phyloP scores from a whole-genome alignment of 2,329 filamentous ascomycete genomes.

The Erysiphe pulchra region DNA sequence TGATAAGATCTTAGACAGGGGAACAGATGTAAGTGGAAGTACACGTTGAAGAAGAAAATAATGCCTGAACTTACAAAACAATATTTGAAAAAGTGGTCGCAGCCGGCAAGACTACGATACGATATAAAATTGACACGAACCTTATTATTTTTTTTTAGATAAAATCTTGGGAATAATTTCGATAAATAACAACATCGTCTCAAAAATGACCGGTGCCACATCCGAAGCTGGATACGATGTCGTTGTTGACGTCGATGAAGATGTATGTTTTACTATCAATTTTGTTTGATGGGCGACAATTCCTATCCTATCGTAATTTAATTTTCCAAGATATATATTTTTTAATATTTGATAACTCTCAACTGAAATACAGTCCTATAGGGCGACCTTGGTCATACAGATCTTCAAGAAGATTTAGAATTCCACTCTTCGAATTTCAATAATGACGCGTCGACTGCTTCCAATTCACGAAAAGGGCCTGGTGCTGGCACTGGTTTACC shows the following conservation, averaged over 20 bases:
- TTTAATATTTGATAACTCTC: background rate
- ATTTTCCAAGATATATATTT: background rate
- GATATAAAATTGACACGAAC: no score
- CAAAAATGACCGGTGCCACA: slow-evolving; percentile 18
- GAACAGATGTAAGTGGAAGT: no score
- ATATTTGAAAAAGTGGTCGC: no score
- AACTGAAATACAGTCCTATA: slow-evolving; percentile 16
- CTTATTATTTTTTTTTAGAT: no score
- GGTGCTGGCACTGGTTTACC: slow-evolving; percentile 22
- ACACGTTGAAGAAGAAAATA: no score
- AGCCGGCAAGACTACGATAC: no score
- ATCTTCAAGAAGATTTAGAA: slow-evolving; percentile 95
- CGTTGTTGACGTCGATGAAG: slow-evolving; percentile 89
- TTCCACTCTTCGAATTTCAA: slow-evolving; percentile 86
- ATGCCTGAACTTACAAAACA: no score
- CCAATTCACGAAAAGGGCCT: slow-evolving; percentile 15
- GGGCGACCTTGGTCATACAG: slow-evolving; percentile 94
- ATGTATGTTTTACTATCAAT: slow-evolving; percentile 29
- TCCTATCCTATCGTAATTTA: background rate
- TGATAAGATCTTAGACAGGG: no score
- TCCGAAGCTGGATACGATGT: slow-evolving; percentile 66
- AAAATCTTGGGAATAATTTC: no score
- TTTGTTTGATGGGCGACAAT: no score
- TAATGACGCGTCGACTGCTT: slow-evolving; percentile 21
- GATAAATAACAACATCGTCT: background rate